Percentiles rank a stretch among this genome's conserved stretches.
Conservation (phyloP, 805 yeast genomes). For the Nadsonia fulvescens region DNA sequence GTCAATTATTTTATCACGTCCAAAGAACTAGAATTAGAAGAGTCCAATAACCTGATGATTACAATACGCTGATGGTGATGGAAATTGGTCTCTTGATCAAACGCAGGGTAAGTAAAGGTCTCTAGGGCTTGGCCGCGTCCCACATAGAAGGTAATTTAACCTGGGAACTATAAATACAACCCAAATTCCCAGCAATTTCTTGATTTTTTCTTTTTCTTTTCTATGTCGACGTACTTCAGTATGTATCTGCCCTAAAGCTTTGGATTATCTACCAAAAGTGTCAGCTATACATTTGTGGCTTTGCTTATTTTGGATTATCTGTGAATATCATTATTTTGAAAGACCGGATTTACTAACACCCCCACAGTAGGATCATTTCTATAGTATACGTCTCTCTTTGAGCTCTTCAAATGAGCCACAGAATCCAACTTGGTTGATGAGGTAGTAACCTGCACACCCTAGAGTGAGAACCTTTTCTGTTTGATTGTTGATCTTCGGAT, state of each 20-base stretch:
- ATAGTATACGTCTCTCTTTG: conserved; percentile 98
- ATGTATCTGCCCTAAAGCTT: conserved; percentile 26
- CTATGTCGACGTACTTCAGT: conserved; percentile 95
- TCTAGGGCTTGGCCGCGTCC: too few relatives aligned
- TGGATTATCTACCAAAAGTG: too few relatives aligned
- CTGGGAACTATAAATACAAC: too few relatives aligned
- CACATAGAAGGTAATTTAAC: too few relatives aligned
- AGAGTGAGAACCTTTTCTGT: conserved; percentile 54
- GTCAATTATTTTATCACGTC: too few relatives aligned
- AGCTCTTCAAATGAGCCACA: conserved; percentile 96
- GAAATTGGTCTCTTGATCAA: too few relatives aligned
- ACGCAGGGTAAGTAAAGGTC: too few relatives aligned
- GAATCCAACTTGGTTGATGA: conserved; percentile 99
- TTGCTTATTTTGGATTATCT: not conserved
- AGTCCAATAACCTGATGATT: too few relatives aligned
- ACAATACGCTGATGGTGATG: too few relatives aligned
- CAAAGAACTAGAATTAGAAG: too few relatives aligned
- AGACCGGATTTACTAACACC: conserved; percentile 5
- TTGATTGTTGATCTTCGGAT: conserved; percentile 50
- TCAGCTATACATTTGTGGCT: too few relatives aligned
- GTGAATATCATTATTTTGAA: not conserved
- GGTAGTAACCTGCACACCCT: conserved; percentile 81
- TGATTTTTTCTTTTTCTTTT: conserved; percentile 28
- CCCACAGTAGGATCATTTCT: conserved; percentile 88
- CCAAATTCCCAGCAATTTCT: conserved; percentile 1